Evolutionary conservation across 2,329 filamentous ascomycete genomes (phyloP), one percentile per base, ranked within the genome.

Genomic region (Fusarium siculi): DNA sequence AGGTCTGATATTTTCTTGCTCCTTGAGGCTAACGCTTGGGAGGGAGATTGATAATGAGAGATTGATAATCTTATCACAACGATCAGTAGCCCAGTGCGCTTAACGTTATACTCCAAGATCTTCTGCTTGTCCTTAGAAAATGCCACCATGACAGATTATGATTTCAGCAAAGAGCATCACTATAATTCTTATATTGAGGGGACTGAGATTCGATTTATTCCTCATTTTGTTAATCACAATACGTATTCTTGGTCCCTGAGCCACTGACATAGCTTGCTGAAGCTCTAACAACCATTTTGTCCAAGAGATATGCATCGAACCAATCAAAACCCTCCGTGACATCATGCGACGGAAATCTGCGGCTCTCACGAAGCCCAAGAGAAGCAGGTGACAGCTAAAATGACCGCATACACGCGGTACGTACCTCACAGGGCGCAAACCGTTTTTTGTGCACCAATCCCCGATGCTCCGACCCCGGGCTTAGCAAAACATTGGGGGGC

Each of bases 321-420:
- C 76, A 77, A 77, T 77, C 46, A 77, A 11, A 58, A 1, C 9
- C 0, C 55, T 16, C 12, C 15, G 52, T 77, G 73, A 70, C 67
- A 73, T 74, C 68, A 78, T 72, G 72, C 62, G n/a, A 56, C 76
- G 73, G 71, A 66, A 78, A 78, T 57, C 44, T 56, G 68, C 76
- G 74, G 76, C 76, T 73, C 70, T 75, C 46, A 47, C 10, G 44
- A 46, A n/a, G 28, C n/a, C 53, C 18, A 47, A 36, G 28, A 34
- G 19, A 25, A 36, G 50, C 60, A 57, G 37, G 23, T 70, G 52
- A 55, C 59, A 55, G 53, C 37, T 61, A 53, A 37, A 66, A 71
- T 71, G 67, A 67, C 67, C 55, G 42, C 62, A 71, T 71, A 36
- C n/a, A 2, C n/a, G 14, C n/a, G 23, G 52, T 69, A 69, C 58